Percentiles rank a stretch among this genome's conserved stretches.
These are phyloP conservation scores for Solanum corneliomulleri DNA, from an alignment of 257 asterid genomes.

Conservation along the genomic window DNA sequence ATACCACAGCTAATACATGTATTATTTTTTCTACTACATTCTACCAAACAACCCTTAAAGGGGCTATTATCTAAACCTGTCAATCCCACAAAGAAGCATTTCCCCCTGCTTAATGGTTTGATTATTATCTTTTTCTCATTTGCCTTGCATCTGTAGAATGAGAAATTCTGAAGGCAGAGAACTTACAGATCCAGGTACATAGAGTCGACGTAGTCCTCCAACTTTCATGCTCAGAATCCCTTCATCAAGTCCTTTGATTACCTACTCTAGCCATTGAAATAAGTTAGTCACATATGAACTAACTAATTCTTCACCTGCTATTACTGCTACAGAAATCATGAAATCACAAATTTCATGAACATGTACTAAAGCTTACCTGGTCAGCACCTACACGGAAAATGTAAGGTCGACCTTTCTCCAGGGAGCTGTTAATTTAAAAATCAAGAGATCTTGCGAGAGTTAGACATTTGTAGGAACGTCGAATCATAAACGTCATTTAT, in stretches of 20 bases:
- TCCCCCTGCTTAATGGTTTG: neutral
- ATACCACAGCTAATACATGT: neutral
- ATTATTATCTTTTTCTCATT: neutral
- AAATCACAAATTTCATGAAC: neutral
- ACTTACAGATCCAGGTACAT: slow-evolving; percentile 89
- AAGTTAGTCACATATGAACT: neutral
- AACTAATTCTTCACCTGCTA: neutral
- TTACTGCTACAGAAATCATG: neutral
- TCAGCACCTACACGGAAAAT: slow-evolving; percentile 90
- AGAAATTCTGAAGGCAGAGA: neutral
- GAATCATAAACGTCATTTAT: neutral
- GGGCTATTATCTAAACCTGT: neutral
- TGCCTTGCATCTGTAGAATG: neutral
- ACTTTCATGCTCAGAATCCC: slow-evolving; percentile 88
- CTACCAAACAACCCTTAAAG: neutral
- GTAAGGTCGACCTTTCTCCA: slow-evolving; percentile 78
- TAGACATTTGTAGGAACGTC: neutral
- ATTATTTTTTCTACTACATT: neutral
- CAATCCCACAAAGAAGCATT: neutral
- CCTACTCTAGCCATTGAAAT: slow-evolving; percentile 28
- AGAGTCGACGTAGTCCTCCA: slow-evolving; percentile 88
- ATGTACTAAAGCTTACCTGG: slow-evolving; percentile 42
- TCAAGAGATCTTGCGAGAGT: neutral
- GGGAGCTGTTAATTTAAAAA: slow-evolving; percentile 44
- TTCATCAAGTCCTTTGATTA: slow-evolving; percentile 94